Evolutionary conservation across 1,284 basidiomycete genomes (phyloP), one percentile per base, ranked within the genome.

Genomic region (Sanguinoderma infundibulare): DNA sequence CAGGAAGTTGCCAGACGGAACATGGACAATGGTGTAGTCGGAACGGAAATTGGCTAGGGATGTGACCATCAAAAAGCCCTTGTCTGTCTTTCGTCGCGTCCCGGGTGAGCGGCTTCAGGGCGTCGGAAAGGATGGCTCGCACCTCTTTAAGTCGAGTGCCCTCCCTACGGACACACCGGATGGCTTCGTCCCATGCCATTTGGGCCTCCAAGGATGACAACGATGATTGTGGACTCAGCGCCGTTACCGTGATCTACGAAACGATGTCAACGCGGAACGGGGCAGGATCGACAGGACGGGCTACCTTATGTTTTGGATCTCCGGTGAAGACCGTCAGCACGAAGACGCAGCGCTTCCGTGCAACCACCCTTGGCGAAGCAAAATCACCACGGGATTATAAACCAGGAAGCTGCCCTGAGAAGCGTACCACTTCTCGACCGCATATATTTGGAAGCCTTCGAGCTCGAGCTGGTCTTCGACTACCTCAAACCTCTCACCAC

Each of bases 11-110:
- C 92, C 92, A 53, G 80, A 75, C 0, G 90, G 90, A 57, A 94
- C 86, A 60, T 83, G 86, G 22, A 94, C 88, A 61, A 93, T 91
- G 57, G 90, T 91, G 71, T 87, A 91, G 77, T 94, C 91, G 3
- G 90, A 92, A 55, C 89, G 89, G 72, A 94, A 94, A 75, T 91
- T 87, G 46, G 89, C 89, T 20, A 94, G 83, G 7, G 90, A 92
- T n/a, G 91, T 94, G 57, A 87, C 84, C 84, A 93, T 87, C 65
- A 94, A 79, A 15, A 82, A 76, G 42, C 91, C 91, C 58, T 87
- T 76, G n/a, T 81, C 79, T 22, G 85, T 91, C 84, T 90, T 65
- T 65, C 24, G 53, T 51, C 32, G 46, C 14, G 42, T 34, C 30
- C 35, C 28, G 15, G 14, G 3, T 46, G 20, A 46, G 38, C 20